Base-by-base conservation (phyloP, 768 basidiomycete species). In the Tricholoma hemisulphureum region DNA sequence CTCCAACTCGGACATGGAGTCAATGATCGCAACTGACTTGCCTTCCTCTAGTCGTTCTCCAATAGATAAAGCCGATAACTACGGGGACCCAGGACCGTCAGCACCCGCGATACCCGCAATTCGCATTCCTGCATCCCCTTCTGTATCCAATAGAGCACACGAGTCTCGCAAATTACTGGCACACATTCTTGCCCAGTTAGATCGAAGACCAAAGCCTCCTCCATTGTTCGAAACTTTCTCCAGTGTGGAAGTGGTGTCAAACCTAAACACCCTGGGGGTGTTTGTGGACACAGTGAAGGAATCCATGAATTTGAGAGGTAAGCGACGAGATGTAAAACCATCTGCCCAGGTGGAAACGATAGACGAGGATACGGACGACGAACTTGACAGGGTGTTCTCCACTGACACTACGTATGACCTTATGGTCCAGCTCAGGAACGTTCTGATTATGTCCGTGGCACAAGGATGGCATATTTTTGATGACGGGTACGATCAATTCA, bases 161-260 rank as follows among this genome's bases (percentile, higher is more conserved):
- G 90, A 90, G 68, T 83, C 86, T 8, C 81, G 84, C 50, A 91
- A 91, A 67, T 75, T 91, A 21, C 75, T 92, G 3, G 78, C 82
- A 0, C 84, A 88, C 66, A 74, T 90, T 26, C 73, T 93, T 14
- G 75, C 76, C 18, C 83, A 87, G 62, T 77, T 93, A n/a, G 80
- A 82, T 48, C 73, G 71, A 51, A 78, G 91, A 55, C 73, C 71
- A 4, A 75, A 77, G 59, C 84, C 87, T 28, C 83, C 84, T 2
- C 67, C 83, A 2, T 71, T 83, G 31, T 79, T 81, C 55, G 80
- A 83, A 35, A 63, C 67, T 6, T 69, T 80, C 24, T 68, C 69
- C 34, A 67, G 65, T 10, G 50, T 63, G 14, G 62, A 62, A 18
- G 60, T 68, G 23, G 68, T 67, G 49, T 53, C 62, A 16, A 59